A percentile compares a stretch with the other conserved stretches of the same genome.
These are phyloP conservation scores for Amanita inopinata DNA, from an alignment of 768 basidiomycete genomes.

Conservation along the genomic window DNA sequence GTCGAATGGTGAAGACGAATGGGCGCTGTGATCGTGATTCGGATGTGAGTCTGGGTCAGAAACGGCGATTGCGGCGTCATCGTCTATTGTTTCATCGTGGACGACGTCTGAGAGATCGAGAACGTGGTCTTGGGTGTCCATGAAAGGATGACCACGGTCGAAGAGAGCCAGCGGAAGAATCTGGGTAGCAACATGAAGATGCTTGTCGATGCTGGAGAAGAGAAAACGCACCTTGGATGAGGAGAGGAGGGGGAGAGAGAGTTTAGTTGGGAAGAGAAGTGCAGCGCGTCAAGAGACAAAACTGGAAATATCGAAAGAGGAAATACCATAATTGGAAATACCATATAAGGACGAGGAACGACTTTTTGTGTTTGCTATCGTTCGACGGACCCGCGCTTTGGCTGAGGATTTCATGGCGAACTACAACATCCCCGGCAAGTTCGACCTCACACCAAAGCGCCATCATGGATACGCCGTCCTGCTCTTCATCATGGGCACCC, in stretches of 20 bases:
- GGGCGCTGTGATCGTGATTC: constrained; percentile 18
- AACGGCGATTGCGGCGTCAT: constrained; percentile 33
- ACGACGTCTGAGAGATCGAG: constrained; percentile 79
- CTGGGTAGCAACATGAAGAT: neutral
- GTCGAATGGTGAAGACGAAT: constrained; percentile 24
- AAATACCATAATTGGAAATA: constrained; percentile 3
- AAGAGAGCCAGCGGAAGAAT: neutral
- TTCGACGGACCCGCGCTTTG: neutral
- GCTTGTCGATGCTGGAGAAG: too few relatives aligned
- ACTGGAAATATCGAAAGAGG: constrained; percentile 5
- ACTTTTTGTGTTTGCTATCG: too few relatives aligned
- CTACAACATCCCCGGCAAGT: constrained; percentile 35
- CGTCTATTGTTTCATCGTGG: constrained; percentile 65
- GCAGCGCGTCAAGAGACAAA: constrained; percentile 4
- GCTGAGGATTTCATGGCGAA: constrained; percentile 18
- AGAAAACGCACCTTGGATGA: neutral
- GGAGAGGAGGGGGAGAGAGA: neutral
- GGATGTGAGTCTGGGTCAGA: constrained; percentile 14
- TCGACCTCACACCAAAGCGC: constrained; percentile 55
- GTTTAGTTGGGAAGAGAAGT: constrained; percentile 12
- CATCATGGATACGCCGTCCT: constrained; percentile 77
- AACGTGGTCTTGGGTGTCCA: constrained; percentile 53
- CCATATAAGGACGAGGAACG: too few relatives aligned
- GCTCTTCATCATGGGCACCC: constrained; percentile 80
- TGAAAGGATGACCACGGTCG: too few relatives aligned